phyloP scores from a whole-genome alignment of 352 stramenopile genomes.

The Phytophthora niederhauseri region DNA sequence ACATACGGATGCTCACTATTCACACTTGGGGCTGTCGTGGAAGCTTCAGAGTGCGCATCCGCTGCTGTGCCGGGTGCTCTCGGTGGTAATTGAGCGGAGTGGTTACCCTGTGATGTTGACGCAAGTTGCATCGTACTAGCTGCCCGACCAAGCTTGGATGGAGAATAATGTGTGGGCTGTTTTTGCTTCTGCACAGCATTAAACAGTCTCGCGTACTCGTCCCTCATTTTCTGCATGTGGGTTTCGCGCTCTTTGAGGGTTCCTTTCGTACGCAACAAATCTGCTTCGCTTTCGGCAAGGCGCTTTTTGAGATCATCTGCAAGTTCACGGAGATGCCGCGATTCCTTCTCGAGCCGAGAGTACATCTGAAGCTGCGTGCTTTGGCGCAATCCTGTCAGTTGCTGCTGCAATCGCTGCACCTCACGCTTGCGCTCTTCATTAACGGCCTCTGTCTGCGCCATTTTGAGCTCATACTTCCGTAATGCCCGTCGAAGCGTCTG shows the following conservation, averaged over 20 bases:
- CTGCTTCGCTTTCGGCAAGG: conserved; percentile 47
- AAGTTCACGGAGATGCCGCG: conserved; percentile 36
- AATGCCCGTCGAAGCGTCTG: conserved; percentile 58
- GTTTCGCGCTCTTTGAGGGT: conserved; percentile 58
- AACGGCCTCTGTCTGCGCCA: conserved; percentile 44
- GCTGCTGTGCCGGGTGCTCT: conserved; percentile 7
- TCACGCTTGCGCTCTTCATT: conserved; percentile 53
- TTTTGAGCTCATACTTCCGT: conserved; percentile 57
- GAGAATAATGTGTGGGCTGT: conserved; percentile 31
- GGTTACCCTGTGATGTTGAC: conserved; percentile 7
- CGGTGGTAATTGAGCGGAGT: conserved; percentile 4
- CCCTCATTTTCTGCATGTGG: conserved; percentile 62
- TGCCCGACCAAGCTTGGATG: conserved; percentile 25
- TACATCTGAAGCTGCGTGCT: conserved; percentile 59
- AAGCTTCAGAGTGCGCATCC: conserved; percentile 10
- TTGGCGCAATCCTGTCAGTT: conserved; percentile 52
- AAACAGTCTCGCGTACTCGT: conserved; percentile 81
- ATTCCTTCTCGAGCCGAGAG: conserved; percentile 59
- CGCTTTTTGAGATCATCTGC: conserved; percentile 33
- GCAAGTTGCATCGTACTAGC: conserved; percentile 24
- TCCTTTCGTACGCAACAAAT: conserved; percentile 57
- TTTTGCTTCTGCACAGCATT: conserved; percentile 71
- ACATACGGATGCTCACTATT: conserved; percentile 72
- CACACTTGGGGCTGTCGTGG: conserved; percentile 13
- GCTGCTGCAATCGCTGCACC: conserved; percentile 57